Conservation (phyloP, 106 monocot species). For the Dioscorea alata region DNA sequence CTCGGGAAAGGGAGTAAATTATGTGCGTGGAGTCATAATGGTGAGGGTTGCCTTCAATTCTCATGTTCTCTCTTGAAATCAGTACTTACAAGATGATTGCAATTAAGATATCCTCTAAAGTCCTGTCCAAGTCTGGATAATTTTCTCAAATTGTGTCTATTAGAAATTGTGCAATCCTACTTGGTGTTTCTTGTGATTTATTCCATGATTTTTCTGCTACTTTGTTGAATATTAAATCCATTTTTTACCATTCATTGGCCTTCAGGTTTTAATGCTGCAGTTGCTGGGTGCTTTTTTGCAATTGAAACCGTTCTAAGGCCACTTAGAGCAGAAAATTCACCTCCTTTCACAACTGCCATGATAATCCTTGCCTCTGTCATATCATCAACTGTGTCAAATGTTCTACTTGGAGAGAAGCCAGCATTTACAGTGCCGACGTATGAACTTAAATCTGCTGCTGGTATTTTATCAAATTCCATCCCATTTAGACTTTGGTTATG, state of each 20-base stretch:
- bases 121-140: neutral
- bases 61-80: too few relatives aligned
- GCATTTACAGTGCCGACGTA: constrained; percentile 94
- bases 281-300: constrained; percentile 97
- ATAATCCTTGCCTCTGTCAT: constrained; percentile 96
- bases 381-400: constrained; percentile 94
- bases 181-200: neutral
- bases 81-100: too few relatives aligned
- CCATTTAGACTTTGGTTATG: neutral
- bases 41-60: too few relatives aligned
- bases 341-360: constrained; percentile 98
- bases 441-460: constrained; percentile 99
- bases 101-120: too few relatives aligned
- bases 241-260: constrained; percentile 10
- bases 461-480: constrained; percentile 76
- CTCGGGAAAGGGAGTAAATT: too few relatives aligned
- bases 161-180: neutral
- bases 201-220: neutral
- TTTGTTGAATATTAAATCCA: neutral
- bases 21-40: too few relatives aligned
- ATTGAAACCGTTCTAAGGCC: constrained; percentile 96
- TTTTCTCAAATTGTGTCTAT: neutral
- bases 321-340: constrained; percentile 88
- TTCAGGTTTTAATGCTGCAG: constrained; percentile 95
- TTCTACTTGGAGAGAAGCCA: constrained; percentile 82